These are phyloP conservation scores for Diutina neorugosa DNA, from an alignment of 1,139 yeast species.

Conservation along the genomic window DNA sequence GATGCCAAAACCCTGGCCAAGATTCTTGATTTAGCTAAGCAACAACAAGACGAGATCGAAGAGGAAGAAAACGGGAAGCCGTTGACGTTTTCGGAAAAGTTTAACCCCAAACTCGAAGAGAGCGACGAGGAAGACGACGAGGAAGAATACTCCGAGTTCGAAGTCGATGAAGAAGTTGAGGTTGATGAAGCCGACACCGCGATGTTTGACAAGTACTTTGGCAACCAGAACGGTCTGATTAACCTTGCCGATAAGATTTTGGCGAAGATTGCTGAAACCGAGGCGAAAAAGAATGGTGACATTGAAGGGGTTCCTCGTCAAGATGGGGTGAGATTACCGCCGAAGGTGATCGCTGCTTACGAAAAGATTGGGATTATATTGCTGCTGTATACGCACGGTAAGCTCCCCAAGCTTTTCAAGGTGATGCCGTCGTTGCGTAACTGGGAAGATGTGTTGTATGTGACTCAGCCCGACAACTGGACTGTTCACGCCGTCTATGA, in stretches of 20 bases:
- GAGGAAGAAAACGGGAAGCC: not conserved
- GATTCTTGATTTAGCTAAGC: constrained; percentile 78
- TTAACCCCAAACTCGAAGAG: constrained; percentile 15
- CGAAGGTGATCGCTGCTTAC: constrained; percentile 90
- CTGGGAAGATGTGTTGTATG: constrained; percentile 92
- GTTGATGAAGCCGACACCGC: constrained; percentile 63
- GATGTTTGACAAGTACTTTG: constrained; percentile 49
- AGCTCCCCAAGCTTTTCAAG: constrained; percentile 87
- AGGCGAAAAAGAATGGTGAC: constrained; percentile 13
- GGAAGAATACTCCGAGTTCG: constrained; percentile 40
- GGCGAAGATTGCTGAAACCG: constrained; percentile 77
- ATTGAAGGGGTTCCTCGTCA: constrained; percentile 11
- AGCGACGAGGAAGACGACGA: constrained; percentile 22
- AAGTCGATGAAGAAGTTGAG: constrained; percentile 40
- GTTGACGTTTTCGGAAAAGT: constrained; percentile 13
- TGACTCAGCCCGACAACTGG: constrained; percentile 88
- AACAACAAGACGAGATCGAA: constrained; percentile 71
- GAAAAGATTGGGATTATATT: constrained; percentile 82
- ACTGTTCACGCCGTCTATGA: constrained; percentile 94
- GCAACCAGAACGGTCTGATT: constrained; percentile 21
- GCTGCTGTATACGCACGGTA: constrained; percentile 91
- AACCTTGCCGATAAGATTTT: constrained; percentile 85
- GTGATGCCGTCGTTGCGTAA: constrained; percentile 84
- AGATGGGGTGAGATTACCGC: constrained; percentile 70
- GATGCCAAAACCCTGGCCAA: constrained; percentile 79